phyloP scores from a whole-genome alignment of 1,139 yeast species.

The Kurtzmaniella quercitrusa region DNA sequence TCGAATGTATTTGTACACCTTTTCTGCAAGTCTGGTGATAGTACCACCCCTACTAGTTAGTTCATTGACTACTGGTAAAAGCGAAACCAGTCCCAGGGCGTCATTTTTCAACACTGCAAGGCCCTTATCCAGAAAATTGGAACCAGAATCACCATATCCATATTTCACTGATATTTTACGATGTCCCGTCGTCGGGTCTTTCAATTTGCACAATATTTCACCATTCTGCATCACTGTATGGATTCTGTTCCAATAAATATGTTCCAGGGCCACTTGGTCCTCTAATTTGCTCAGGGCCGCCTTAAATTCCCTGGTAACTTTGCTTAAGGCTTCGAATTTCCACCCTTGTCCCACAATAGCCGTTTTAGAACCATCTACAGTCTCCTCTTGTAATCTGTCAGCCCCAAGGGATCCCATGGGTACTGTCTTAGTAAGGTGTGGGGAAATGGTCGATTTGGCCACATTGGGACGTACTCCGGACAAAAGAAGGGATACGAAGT shows the following conservation, averaged over 20 bases:
- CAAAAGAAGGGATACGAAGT: conserved; percentile 76
- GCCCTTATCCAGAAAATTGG: conserved; percentile 69
- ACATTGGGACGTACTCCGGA: conserved; percentile 83
- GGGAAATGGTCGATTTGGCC: conserved; percentile 85
- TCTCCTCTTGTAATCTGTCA: conserved; percentile 40
- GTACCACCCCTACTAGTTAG: conserved; percentile 8
- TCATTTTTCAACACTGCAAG: conserved; percentile 57
- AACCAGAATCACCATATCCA: conserved; percentile 91
- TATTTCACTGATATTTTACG: conserved; percentile 70
- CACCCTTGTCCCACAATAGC: conserved; percentile 71
- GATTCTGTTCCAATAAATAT: conserved; percentile 68
- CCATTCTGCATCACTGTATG: conserved; percentile 48
- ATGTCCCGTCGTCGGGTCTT: conserved; percentile 47
- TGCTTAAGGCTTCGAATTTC: conserved; percentile 69
- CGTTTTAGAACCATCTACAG: conserved; percentile 19
- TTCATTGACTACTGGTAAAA: conserved; percentile 23
- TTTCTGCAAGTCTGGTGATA: conserved; percentile 20
- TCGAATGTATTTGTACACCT: conserved; percentile 39
- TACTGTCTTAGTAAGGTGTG: conserved; percentile 71
- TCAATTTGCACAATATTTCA: conserved; percentile 70
- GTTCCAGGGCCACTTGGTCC: conserved; percentile 58
- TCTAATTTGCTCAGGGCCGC: conserved; percentile 49
- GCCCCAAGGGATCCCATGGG: conserved; percentile 80
- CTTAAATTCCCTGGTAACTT: conserved; percentile 50
- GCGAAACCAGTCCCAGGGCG: conserved; percentile 30